A percentile compares a stretch with the other conserved stretches of the same genome.
These are phyloP conservation scores for Penicillium mononematosum DNA, from an alignment of 495 filamentous ascomycete genomes.

Conservation along the genomic window DNA sequence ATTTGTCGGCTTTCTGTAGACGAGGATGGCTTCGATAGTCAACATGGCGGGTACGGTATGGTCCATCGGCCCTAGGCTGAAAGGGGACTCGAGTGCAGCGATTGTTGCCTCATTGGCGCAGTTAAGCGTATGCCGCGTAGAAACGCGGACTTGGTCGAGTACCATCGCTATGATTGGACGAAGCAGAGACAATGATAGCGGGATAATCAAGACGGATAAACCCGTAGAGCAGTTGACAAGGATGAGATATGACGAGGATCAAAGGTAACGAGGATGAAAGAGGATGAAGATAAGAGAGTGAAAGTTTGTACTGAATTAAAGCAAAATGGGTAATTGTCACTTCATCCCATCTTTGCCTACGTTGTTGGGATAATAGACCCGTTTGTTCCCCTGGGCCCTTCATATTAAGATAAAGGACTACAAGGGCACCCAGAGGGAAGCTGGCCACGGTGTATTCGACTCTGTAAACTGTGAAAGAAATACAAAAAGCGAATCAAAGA, in stretches of 20 bases:
- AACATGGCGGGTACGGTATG: not conserved
- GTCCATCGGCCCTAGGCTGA: slow-evolving; percentile 8
- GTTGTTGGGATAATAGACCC: not conserved
- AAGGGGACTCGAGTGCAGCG: slow-evolving; percentile 5
- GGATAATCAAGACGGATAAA: not conserved
- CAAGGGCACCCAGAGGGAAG: not conserved
- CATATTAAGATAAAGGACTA: not conserved
- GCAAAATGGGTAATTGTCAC: not conserved
- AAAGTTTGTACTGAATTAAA: not conserved
- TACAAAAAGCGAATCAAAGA: not conserved
- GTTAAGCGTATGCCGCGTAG: slow-evolving; percentile 5
- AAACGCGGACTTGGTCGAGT: slow-evolving; percentile 1
- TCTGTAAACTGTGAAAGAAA: not conserved
- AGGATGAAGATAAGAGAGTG: not conserved
- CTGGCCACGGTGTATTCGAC: not conserved
- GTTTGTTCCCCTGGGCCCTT: not conserved
- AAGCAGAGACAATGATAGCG: not conserved
- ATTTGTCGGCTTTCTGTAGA: not conserved
- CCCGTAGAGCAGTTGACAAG: not conserved
- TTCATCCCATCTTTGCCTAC: not conserved
- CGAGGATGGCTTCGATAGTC: slow-evolving; percentile 1
- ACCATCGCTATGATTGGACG: not conserved
- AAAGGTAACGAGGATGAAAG: too few relatives aligned
- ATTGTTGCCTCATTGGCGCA: slow-evolving; percentile 5
- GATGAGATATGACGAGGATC: not conserved